Evolutionary conservation across 768 basidiomycete species (phyloP), one percentile per base, ranked within the genome.

Genomic region (Pulveroboletus sp.): DNA sequence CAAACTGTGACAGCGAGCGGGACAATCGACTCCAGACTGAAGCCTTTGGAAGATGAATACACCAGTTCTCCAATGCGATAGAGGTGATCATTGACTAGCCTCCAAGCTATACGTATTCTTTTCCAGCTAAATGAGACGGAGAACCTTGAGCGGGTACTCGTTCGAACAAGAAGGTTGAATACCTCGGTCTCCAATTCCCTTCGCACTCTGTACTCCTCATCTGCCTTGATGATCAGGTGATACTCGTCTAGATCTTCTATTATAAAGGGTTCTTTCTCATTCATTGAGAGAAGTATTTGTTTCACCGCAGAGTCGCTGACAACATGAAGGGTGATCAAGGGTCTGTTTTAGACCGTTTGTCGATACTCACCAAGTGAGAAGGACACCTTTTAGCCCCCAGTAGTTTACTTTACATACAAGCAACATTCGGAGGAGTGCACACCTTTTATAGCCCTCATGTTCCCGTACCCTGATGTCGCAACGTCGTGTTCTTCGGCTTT

Each of bases 211-310:
- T 82, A 86, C 63, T 92, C 86, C 53, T 85, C 82, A 50, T 93
- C 91, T 2, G 84, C 83, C 60, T 86, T 87, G 65, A 93, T 86
- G 46, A 93, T 81, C 2, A 93, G 60, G 68, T 92, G 89, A 54
- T 81, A 78, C 57, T 91, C 88, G 62, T 93, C 91, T 24, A 93
- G 66, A 59, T 93, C 91, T 58, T 92, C 86, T 53, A 93, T 88
- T 55, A 93, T 84, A 65, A 93, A 93, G 47, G 75, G 79, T 8
- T 80, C 74, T 61, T 78, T 83, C 61, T 92, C 87, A 63, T 93
- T 88, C 83, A 93, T 81, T 31, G 81, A 72, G 45, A 91, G 73
- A 32, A 93, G 74, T 48, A 93, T 90, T 64, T 92, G 89, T 68
- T 93, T 93, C 52, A 93, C 91, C 1, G 89, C 90, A 2, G 89